Conservation (phyloP, 148 eudicot genomes). For the Spergularia marina region DNA sequence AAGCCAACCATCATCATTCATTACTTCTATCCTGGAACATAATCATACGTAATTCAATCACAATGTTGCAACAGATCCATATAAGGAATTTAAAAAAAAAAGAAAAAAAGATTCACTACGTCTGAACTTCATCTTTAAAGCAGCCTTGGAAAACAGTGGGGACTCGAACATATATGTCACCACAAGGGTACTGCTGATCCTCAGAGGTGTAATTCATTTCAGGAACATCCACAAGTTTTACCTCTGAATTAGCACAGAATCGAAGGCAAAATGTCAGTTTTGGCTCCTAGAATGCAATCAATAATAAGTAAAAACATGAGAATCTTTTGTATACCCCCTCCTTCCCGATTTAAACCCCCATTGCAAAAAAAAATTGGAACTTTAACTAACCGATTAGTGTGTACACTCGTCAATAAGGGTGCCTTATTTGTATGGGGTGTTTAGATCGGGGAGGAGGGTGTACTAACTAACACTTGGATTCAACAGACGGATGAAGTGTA, state of each 20-base stretch:
- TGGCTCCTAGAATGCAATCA: neutral
- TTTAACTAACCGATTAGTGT: too few relatives aligned
- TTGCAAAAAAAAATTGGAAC: too few relatives aligned
- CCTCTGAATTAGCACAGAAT: slow-evolving; percentile 49
- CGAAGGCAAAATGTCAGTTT: slow-evolving; percentile 1
- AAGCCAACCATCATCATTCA: slow-evolving; percentile 88
- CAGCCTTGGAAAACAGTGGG: slow-evolving; percentile 83
- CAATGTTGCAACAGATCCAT: slow-evolving; percentile 2
- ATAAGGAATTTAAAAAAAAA: neutral
- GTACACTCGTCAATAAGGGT: too few relatives aligned
- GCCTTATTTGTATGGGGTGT: too few relatives aligned
- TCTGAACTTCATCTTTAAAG: slow-evolving; percentile 87
- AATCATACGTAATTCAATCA: slow-evolving; percentile 11
- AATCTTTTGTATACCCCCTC: too few relatives aligned
- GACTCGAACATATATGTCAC: slow-evolving; percentile 94
- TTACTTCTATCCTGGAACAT: slow-evolving; percentile 73
- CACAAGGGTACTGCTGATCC: slow-evolving; percentile 92
- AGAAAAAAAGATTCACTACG: slow-evolving; percentile 40
- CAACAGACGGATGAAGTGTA: too few relatives aligned
- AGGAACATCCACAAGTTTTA: slow-evolving; percentile 94
- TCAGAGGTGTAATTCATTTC: slow-evolving; percentile 95
- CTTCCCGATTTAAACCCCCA: too few relatives aligned
- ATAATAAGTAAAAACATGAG: neutral
- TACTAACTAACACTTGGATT: too few relatives aligned
- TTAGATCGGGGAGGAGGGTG: too few relatives aligned